These are phyloP conservation scores for Penicillium polonicum DNA, from an alignment of 2,329 filamentous ascomycete species.

Conservation along the genomic window DNA sequence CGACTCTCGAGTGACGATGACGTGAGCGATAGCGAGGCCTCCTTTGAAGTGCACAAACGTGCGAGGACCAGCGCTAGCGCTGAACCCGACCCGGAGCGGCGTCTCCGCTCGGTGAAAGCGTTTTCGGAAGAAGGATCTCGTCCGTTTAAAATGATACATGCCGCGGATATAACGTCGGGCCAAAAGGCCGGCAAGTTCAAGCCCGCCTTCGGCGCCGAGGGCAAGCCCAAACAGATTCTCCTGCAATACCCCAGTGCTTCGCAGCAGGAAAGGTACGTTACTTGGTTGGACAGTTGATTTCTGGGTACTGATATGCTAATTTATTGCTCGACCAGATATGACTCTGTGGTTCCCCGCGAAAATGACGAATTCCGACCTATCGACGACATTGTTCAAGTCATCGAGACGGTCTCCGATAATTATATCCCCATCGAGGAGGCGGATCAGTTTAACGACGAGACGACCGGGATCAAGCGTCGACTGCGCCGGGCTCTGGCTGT, in stretches of 20 bases:
- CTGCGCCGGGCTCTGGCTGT: slow-evolving; percentile 72
- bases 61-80: slow-evolving; percentile 40
- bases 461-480: slow-evolving; percentile 71
- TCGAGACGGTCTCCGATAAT: slow-evolving; percentile 68
- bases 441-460: slow-evolving; percentile 67
- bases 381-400: slow-evolving; percentile 68
- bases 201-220: slow-evolving; percentile 49
- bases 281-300: neutral
- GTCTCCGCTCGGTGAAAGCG: slow-evolving; percentile 46
- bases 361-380: slow-evolving; percentile 68
- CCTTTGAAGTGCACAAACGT: slow-evolving; percentile 46
- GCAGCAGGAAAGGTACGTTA: slow-evolving; percentile 62
- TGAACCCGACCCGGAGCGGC: slow-evolving; percentile 47
- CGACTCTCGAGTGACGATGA: slow-evolving; percentile 44
- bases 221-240: slow-evolving; percentile 54
- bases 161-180: slow-evolving; percentile 48
- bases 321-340: slow-evolving; percentile 52
- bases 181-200: slow-evolving; percentile 51
- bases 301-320: slow-evolving; percentile 6
- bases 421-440: slow-evolving; percentile 74
- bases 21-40: slow-evolving; percentile 42
- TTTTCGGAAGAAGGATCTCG: slow-evolving; percentile 43
- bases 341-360: slow-evolving; percentile 75
- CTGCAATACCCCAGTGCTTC: slow-evolving; percentile 81
- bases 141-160: slow-evolving; percentile 49